Conservation (phyloP, 1,284 basidiomycete species). For the Fistulina hepatica region DNA sequence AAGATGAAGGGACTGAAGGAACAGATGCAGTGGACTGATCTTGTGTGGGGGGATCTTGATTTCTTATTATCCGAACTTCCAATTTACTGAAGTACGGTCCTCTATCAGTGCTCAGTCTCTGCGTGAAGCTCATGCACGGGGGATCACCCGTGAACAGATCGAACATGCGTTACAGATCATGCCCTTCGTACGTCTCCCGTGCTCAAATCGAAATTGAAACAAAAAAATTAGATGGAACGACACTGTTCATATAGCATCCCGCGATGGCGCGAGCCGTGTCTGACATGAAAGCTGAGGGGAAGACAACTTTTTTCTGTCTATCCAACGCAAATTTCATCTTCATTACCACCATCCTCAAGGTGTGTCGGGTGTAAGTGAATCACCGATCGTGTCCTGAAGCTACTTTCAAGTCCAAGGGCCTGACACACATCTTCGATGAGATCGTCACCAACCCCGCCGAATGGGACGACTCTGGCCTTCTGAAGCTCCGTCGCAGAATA, state of each 20-base stretch:
- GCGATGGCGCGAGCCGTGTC: constrained; percentile 89
- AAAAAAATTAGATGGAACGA: too few relatives aligned
- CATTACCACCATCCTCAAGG: constrained; percentile 83
- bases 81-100: neutral
- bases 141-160: constrained; percentile 66
- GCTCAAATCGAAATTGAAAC: too few relatives aligned
- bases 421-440: constrained; percentile 68
- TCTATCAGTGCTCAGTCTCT: constrained; percentile 59
- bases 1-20: constrained; percentile 68
- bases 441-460: constrained; percentile 91
- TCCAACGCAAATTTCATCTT: constrained; percentile 93
- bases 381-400: neutral
- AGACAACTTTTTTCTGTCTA: constrained; percentile 82
- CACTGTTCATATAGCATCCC: constrained; percentile 73
- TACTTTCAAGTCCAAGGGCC: constrained; percentile 52
- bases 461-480: constrained; percentile 65
- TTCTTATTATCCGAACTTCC: constrained; percentile 1
- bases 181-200: constrained; percentile 69
- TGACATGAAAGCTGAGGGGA: constrained; percentile 53
- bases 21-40: constrained; percentile 85
- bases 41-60: constrained; percentile 52
- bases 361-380: constrained; percentile 19
- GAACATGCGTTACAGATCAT: constrained; percentile 68
- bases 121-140: constrained; percentile 57
- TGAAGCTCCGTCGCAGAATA: constrained; percentile 71